A percentile compares a stretch with the other conserved stretches of the same genome.
These are phyloP conservation scores for Gymnopus androsaceus DNA, from an alignment of 1,284 basidiomycete species.

Conservation along the genomic window DNA sequence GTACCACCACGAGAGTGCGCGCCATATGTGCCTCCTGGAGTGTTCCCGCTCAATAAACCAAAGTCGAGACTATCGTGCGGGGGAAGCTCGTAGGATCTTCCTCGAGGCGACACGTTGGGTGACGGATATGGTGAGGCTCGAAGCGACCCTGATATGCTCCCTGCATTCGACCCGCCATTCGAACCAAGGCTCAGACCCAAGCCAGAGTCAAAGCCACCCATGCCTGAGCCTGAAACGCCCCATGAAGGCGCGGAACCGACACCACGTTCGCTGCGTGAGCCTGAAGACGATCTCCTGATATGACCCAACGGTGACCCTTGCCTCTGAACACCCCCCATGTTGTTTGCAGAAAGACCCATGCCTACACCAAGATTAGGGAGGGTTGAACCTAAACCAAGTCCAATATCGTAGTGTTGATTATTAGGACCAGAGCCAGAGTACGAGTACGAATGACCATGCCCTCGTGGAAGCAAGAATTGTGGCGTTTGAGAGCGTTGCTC, in stretches of 20 bases:
- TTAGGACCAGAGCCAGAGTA: background rate
- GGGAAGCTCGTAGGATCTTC: slow-evolving; percentile 18
- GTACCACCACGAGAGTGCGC: background rate
- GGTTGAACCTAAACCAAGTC: slow-evolving; percentile 10
- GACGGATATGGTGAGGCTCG: slow-evolving; percentile 44
- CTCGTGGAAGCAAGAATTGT: slow-evolving; percentile 20
- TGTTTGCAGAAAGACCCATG: slow-evolving; percentile 11
- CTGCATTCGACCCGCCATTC: slow-evolving; percentile 4
- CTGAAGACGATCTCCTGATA: slow-evolving; percentile 61
- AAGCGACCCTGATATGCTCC: slow-evolving; percentile 24
- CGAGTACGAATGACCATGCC: slow-evolving; percentile 10
- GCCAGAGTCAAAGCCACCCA: background rate
- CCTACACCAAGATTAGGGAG: slow-evolving; percentile 18
- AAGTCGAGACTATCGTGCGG: slow-evolving; percentile 9
- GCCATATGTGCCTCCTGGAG: background rate
- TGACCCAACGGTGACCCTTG: slow-evolving; percentile 44
- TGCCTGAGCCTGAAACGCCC: background rate
- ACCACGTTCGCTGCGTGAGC: slow-evolving; percentile 50
- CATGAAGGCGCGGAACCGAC: slow-evolving; percentile 16
- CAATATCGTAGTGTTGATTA: slow-evolving; percentile 3
- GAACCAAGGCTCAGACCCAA: slow-evolving; percentile 4
- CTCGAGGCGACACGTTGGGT: slow-evolving; percentile 36
- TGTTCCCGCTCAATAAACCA: slow-evolving; percentile 9
- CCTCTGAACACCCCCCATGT: slow-evolving; percentile 8
- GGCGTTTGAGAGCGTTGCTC: slow-evolving; percentile 17